Evolutionary conservation across 2,329 filamentous ascomycete species (phyloP).

Genomic region (Colletotrichum incanum): DNA sequence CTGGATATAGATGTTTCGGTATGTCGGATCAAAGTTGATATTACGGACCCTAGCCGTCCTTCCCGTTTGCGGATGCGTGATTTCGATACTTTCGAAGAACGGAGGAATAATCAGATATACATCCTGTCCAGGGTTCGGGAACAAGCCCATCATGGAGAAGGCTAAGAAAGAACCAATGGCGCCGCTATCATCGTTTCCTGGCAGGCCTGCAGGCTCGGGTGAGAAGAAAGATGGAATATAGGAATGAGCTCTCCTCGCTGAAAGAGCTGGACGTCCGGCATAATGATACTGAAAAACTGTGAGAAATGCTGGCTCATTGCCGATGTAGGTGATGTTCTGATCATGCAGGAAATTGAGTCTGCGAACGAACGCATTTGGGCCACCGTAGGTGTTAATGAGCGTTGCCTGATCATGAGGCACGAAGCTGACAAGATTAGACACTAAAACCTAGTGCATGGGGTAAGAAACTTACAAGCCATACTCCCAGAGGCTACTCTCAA

Average conservation of each 20-base stretch:
- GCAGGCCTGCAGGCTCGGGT: conserved; percentile 71
- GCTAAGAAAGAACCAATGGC: conserved; percentile 79
- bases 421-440: conserved; percentile 53
- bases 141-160: conserved; percentile 79
- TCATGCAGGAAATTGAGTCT: conserved; percentile 78
- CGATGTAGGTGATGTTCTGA: conserved; percentile 75
- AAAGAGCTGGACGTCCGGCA: conserved; percentile 73
- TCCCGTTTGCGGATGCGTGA: conserved; percentile 71
- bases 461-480: conserved; percentile 73
- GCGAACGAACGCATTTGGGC: conserved; percentile 68
- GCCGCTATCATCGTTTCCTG: conserved; percentile 80
- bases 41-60: conserved; percentile 73
- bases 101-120: conserved; percentile 81
- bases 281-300: conserved; percentile 81
- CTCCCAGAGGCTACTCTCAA: conserved; percentile 81
- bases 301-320: conserved; percentile 74
- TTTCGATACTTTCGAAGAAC: conserved; percentile 74
- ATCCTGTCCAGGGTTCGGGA: conserved; percentile 78
- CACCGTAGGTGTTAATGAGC: conserved; percentile 74
- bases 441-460: rapidly evolving
- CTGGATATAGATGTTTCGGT: conserved; percentile 76
- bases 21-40: conserved; percentile 73
- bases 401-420: conserved; percentile 68
- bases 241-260: conserved; percentile 69
- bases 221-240: conserved; percentile 78